phyloP scores from a whole-genome alignment of 2,329 filamentous ascomycete species.

The Diplodia intermedia region DNA sequence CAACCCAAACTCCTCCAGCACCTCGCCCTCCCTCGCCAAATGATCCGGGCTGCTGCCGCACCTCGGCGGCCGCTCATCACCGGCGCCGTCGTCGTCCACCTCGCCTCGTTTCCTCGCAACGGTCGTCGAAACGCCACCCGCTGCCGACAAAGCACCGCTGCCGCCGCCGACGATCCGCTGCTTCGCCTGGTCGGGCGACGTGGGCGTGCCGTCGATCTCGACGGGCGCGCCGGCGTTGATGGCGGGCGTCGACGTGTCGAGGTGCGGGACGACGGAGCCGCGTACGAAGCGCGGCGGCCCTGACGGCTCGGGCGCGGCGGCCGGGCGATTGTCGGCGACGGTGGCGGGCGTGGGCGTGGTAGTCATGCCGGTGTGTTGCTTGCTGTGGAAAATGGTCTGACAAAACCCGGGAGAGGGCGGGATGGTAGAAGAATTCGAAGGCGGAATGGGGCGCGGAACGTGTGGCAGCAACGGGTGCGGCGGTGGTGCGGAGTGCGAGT shows the following conservation, averaged over 20 bases:
- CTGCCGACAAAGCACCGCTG: too few relatives aligned
- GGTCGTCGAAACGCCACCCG: too few relatives aligned
- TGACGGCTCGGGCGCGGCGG: background rate
- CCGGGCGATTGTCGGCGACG: background rate
- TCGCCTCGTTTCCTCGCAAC: constrained; percentile 33
- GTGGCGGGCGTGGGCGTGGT: background rate
- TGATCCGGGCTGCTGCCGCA: constrained; percentile 36
- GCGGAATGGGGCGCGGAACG: too few relatives aligned
- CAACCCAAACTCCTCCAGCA: constrained; percentile 43
- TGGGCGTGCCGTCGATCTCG: constrained; percentile 51
- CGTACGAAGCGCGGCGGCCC: constrained; percentile 29
- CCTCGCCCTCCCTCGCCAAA: constrained; percentile 39
- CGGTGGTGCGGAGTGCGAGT: background rate
- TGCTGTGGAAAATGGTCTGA: background rate
- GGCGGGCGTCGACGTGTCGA: constrained; percentile 49
- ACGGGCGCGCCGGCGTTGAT: constrained; percentile 53
- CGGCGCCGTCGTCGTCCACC: constrained; percentile 1
- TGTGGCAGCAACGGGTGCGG: background rate
- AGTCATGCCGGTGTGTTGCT: background rate
- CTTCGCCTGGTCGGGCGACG: constrained; percentile 13
- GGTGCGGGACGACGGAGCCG: constrained; percentile 39
- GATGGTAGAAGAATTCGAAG: background rate
- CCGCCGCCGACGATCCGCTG: background rate
- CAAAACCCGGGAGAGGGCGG: too few relatives aligned
- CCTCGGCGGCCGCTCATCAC: background rate